Conservation (phyloP, 164 flowering plant species). For the Pachysandra terminalis region DNA sequence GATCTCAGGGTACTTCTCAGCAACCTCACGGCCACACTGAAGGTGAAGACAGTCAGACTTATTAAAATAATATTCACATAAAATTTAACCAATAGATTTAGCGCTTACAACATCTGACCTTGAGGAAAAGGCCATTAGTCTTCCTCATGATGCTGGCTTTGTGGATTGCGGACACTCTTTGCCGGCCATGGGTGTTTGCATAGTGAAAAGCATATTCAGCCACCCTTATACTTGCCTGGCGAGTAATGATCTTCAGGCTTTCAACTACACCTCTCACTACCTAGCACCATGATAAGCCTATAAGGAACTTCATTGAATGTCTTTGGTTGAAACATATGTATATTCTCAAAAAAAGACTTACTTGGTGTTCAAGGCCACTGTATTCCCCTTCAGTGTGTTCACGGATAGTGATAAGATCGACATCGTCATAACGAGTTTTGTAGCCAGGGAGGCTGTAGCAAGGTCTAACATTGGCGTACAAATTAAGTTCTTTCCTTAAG, state of each 20-base stretch:
- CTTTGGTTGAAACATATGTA: not conserved
- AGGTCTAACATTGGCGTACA: slow-evolving; percentile 76
- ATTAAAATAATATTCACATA: not conserved
- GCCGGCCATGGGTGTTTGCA: slow-evolving; percentile 65
- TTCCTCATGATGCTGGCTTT: slow-evolving; percentile 86
- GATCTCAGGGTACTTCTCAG: slow-evolving; percentile 76
- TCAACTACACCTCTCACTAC: slow-evolving; percentile 87
- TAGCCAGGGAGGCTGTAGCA: slow-evolving; percentile 73
- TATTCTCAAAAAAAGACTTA: slow-evolving; percentile 22
- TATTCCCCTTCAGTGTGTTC: slow-evolving; percentile 87
- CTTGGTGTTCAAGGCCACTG: slow-evolving; percentile 85
- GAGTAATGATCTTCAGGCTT: slow-evolving; percentile 76
- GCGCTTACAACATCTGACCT: slow-evolving; percentile 31
- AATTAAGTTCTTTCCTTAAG: slow-evolving; percentile 70
- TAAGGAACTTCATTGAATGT: not conserved
- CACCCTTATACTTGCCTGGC: slow-evolving; percentile 72
- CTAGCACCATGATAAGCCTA: slow-evolving; percentile 24
- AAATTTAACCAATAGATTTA: not conserved
- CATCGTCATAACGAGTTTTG: slow-evolving; percentile 69
- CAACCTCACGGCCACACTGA: slow-evolving; percentile 83
- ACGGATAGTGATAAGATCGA: slow-evolving; percentile 65
- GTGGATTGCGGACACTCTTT: slow-evolving; percentile 78
- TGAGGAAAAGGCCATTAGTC: slow-evolving; percentile 78
- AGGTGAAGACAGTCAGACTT: slow-evolving; percentile 3
- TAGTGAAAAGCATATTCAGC: slow-evolving; percentile 85